Evolutionary conservation across 2,329 filamentous ascomycete genomes (phyloP).

Genomic region (Graphilbum fragrans): DNA sequence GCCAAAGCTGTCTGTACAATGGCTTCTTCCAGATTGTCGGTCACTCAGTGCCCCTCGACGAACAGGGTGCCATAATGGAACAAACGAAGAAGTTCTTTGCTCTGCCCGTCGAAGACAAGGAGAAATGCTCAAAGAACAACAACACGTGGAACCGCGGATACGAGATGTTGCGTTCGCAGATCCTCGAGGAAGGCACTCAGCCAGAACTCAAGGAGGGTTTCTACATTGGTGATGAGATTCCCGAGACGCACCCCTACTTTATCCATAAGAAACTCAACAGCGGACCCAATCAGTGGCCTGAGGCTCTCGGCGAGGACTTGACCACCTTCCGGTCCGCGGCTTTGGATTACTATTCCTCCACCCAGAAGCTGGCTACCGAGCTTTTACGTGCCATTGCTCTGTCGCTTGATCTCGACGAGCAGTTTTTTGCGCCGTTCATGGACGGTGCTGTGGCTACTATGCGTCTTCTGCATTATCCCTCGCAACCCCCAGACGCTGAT

Average conservation of each 20-base stretch:
- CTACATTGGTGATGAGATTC: slow-evolving; percentile 22
- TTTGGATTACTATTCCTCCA: slow-evolving; percentile 18
- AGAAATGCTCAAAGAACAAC: slow-evolving; percentile 18
- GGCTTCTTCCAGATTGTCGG: slow-evolving; percentile 42
- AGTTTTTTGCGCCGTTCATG: slow-evolving; percentile 26
- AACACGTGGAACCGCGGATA: slow-evolving; percentile 23
- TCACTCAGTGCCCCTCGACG: slow-evolving; percentile 27
- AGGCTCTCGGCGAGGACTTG: slow-evolving; percentile 11
- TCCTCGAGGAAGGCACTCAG: slow-evolving; percentile 14
- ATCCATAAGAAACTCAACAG: slow-evolving; percentile 21
- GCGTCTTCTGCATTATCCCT: slow-evolving; percentile 42
- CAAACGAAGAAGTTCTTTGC: slow-evolving; percentile 33
- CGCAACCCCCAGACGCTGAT: slow-evolving; percentile 10
- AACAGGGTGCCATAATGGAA: slow-evolving; percentile 27
- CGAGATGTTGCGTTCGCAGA: slow-evolving; percentile 20
- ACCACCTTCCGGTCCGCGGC: slow-evolving; percentile 19
- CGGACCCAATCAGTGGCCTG: slow-evolving; percentile 19
- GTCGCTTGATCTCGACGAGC: slow-evolving; percentile 16
- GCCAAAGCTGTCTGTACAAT: slow-evolving; percentile 28
- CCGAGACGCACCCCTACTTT: slow-evolving; percentile 12
- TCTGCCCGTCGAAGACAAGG: slow-evolving; percentile 29
- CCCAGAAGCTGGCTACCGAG: slow-evolving; percentile 15
- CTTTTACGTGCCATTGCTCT: slow-evolving; percentile 18
- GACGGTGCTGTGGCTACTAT: slow-evolving; percentile 41
- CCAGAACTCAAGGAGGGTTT: slow-evolving; percentile 28